Evolutionary conservation across 257 asterid species (phyloP), one percentile per base, ranked within the genome.

Genomic region (Haberlea rhodopensis): DNA sequence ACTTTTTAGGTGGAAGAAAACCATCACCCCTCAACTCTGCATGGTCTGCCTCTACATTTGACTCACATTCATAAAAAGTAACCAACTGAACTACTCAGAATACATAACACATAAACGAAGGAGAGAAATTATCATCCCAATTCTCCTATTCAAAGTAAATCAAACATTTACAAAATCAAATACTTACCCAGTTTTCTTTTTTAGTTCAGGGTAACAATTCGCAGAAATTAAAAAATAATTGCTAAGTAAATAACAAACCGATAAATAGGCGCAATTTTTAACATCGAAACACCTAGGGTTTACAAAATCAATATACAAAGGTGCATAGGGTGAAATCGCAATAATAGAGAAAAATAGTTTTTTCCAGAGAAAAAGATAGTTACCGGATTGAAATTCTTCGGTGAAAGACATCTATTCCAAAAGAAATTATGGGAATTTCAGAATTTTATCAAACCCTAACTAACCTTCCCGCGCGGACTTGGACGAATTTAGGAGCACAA

Each of bases 371-470:
- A 52, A 63, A 60, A n/a, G n/a, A 43, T 23, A 69, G 68, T 80
- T 67, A 90, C 97, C 82, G 18, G 95, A 78, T 82, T 91, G 95
- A 69, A 91, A 91, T 54, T 91, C 98, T 49, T 91, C 98, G 68
- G 86, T 62, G 73, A 87, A 71, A 19, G 96, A 85, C 96, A 91
- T 91, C 21, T 52, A 23, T 43, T 49, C 8, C 16, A 21, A 24
- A 19, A 34, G 24, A 67, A 60, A 25, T 1, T 57, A 32, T 20
- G 53, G 59, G 49, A 52, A 65, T 37, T 74, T 70, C 13, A 8
- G 37, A 28, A 37, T 61, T 62, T 52, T n/a, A 54, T 62, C 22
- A 66, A 62, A 71, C 73, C 66, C 72, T 53, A 48, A 76, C 69
- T 66, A 82, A 70, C 60, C 59, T 76, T 80, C 85, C 83, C 84